Evolutionary conservation across 805 yeast species (phyloP), one percentile per base, ranked within the genome.

Genomic region (Saccharomycopsis microspora): DNA sequence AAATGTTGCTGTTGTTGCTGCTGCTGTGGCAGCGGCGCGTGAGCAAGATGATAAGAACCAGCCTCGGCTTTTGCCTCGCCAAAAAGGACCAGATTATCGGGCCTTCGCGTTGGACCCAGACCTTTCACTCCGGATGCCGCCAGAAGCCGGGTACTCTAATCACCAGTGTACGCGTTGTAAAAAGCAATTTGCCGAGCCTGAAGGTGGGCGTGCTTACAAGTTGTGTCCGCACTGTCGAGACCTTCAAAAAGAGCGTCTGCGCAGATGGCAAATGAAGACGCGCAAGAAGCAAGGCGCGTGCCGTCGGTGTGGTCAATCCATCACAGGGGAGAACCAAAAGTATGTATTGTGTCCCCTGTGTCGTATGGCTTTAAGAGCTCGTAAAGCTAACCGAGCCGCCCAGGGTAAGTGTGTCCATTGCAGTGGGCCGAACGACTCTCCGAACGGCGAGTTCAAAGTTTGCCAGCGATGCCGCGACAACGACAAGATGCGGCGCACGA

Each of bases 371-470:
- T 63, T 80, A 33, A 64, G 85, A 52, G 64, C 71, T 2, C 64
- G 78, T 42, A 80, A 80, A 56, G 76, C 78, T 0, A 70, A 68
- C 46, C 64, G 86, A 39, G 82, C 76, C 4, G 76, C 77, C 8
- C 72, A 70, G 54, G 85, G 86, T 0, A 72, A 72, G 55, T 80
- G 86, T 63, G 82, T 80, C 10, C 85, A 80, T 57, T 80, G 86
- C 52, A 68, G 79, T 1, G 83, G 84, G 3, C 78, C 80, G 5
- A 70, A 70, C 46, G 72, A 69, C 36, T 56, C 62, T 11, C 59
- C 69, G 5, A 70, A 67, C 47, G 65, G 71, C 1, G 68, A 66
- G 45, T 80, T 65, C 61, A 80, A 79, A 57, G 85, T 80, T n/a
- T 80, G 86, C 57, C 65, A 70, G 50, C 64, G 84, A 53, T 80